Evolutionary conservation across 2,329 filamentous ascomycete genomes (phyloP).

Genomic region (Phialophora tarda): DNA sequence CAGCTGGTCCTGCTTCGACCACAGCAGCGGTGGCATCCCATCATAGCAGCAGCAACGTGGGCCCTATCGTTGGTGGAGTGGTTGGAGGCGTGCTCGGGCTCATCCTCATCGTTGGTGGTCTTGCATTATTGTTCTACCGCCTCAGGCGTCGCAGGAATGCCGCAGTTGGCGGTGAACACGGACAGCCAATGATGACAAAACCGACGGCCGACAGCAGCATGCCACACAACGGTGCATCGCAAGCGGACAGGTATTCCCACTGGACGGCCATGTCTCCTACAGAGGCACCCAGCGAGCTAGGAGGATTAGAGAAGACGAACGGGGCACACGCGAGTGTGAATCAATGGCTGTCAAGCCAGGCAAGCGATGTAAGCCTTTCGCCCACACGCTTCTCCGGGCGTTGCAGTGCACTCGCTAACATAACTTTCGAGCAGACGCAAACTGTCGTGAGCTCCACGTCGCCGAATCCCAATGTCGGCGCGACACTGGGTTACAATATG

Average conservation of each 20-base stretch:
- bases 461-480: conserved; percentile 18
- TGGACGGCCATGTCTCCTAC: conserved; percentile 35
- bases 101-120: conserved; percentile 27
- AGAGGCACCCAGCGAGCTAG: conserved; percentile 28
- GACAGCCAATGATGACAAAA: conserved; percentile 15
- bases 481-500: conserved; percentile 20
- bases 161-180: conserved; percentile 1
- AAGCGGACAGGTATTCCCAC: conserved; percentile 27
- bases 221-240: conserved; percentile 13
- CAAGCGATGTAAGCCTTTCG: conserved; percentile 30
- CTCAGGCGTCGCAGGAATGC: conserved; percentile 22
- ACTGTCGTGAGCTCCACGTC: conserved; percentile 26
- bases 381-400: background rate
- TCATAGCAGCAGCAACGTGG: conserved; percentile 26
- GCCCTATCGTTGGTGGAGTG: conserved; percentile 39
- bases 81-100: conserved; percentile 38
- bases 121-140: conserved; percentile 33
- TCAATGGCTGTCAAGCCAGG: conserved; percentile 36
- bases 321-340: conserved; percentile 28
- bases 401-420: conserved; percentile 7
- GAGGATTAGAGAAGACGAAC: conserved; percentile 18
- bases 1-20: conserved; percentile 1
- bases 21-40: conserved; percentile 1
- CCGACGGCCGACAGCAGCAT: conserved; percentile 11
- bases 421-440: conserved; percentile 10